These are phyloP conservation scores for Diaporthe aspalathi DNA, from an alignment of 2,329 filamentous ascomycete species.

Conservation along the genomic window DNA sequence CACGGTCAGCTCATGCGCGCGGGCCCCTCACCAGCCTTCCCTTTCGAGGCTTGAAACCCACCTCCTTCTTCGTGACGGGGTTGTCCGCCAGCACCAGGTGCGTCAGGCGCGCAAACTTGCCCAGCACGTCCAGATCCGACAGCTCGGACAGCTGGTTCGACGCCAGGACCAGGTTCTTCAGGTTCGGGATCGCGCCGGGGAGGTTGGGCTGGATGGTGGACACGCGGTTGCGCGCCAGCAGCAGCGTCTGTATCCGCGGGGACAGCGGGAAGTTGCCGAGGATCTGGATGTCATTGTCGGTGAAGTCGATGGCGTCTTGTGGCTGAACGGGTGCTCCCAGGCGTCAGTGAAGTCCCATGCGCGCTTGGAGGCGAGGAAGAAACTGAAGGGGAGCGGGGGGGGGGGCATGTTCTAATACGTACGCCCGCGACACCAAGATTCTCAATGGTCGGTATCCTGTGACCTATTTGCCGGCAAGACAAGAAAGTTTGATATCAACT, in stretches of 20 bases:
- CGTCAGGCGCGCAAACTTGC: slow-evolving; percentile 74
- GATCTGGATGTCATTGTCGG: slow-evolving; percentile 94
- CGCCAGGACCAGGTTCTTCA: slow-evolving; percentile 84
- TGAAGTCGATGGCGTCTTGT: slow-evolving; percentile 97
- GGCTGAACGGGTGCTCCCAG: slow-evolving; percentile 64
- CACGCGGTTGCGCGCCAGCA: slow-evolving; percentile 91
- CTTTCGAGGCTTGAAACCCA: slow-evolving; percentile 56
- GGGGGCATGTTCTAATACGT: slow-evolving; percentile 53
- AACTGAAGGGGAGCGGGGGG: not conserved
- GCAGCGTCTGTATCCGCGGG: slow-evolving; percentile 85
- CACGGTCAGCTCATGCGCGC: slow-evolving; percentile 7
- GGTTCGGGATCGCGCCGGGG: slow-evolving; percentile 80
- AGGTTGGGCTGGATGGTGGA: slow-evolving; percentile 82
- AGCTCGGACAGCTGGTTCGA: slow-evolving; percentile 86
- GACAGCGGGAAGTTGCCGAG: slow-evolving; percentile 94
- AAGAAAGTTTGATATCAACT: slow-evolving; percentile 78
- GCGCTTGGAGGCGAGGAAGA: not conserved
- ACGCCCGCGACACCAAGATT: slow-evolving; percentile 96
- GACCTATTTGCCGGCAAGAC: slow-evolving; percentile 76
- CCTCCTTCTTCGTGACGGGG: slow-evolving; percentile 92
- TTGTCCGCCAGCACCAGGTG: slow-evolving; percentile 88
- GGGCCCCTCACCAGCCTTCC: too few relatives aligned
- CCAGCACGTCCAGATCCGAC: slow-evolving; percentile 86
- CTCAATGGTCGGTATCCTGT: slow-evolving; percentile 97
- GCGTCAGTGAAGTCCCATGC: not conserved